Conservation (phyloP, 1,139 yeast genomes). For the Debaryomyces coudertii region DNA sequence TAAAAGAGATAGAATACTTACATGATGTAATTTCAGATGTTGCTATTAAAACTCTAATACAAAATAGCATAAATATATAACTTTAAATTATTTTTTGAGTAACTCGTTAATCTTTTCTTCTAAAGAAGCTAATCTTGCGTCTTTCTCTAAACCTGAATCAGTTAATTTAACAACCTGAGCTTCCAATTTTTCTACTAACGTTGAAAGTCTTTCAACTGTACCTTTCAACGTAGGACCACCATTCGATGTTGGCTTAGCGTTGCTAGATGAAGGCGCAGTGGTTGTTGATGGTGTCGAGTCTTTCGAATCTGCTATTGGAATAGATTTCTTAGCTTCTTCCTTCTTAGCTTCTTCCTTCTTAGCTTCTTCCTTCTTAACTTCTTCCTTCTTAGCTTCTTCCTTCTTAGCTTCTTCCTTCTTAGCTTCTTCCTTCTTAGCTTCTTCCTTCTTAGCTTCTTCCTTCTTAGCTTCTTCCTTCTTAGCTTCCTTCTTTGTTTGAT, state of each 20-base stretch:
- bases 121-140: conserved; percentile 53
- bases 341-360: conserved; percentile 14
- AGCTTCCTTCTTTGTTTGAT: conserved; percentile 1
- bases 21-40: conserved; percentile 1
- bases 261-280: conserved; percentile 21
- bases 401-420: conserved; percentile 18
- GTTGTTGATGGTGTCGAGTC: conserved; percentile 11
- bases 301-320: not conserved
- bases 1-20: conserved; percentile 24
- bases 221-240: conserved; percentile 66
- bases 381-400: conserved; percentile 16
- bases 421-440: conserved; percentile 19
- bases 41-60: conserved; percentile 3
- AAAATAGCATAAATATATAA: conserved; percentile 6
- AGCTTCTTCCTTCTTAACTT: conserved; percentile 19
- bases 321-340: conserved; percentile 17
- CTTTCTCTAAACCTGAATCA: conserved; percentile 61
- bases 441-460: conserved; percentile 16
- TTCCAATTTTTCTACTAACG: conserved; percentile 59
- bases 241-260: conserved; percentile 32
- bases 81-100: conserved; percentile 20
- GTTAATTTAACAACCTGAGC: conserved; percentile 54
- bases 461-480: conserved; percentile 18
- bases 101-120: conserved; percentile 47
- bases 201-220: conserved; percentile 66